These are phyloP conservation scores for Prunus mongolica DNA, from an alignment of 306 rosid genomes.

Conservation along the genomic window DNA sequence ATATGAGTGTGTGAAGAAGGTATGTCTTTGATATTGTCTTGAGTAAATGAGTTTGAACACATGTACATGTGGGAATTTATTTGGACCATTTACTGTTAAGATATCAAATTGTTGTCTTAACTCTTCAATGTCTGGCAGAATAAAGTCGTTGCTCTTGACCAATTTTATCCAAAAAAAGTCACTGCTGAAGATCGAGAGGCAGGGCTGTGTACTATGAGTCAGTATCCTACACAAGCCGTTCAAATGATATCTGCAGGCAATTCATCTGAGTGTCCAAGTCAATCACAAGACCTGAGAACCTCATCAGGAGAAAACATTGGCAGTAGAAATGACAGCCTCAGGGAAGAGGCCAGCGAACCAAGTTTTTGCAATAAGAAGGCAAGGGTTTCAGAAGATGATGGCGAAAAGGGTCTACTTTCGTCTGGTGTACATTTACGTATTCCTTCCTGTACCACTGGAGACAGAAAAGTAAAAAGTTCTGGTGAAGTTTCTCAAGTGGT, in stretches of 20 bases:
- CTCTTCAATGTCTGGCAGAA: constrained; percentile 45
- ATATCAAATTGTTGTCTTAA: constrained; percentile 3
- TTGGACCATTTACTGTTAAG: not conserved
- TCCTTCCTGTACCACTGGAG: constrained; percentile 39
- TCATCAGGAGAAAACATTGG: constrained; percentile 20
- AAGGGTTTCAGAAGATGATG: constrained; percentile 57
- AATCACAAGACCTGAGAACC: constrained; percentile 38
- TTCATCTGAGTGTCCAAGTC: constrained; percentile 56
- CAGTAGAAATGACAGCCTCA: constrained; percentile 29
- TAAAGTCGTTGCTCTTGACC: constrained; percentile 56
- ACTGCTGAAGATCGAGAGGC: constrained; percentile 77
- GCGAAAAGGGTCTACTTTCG: constrained; percentile 28
- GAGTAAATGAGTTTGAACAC: not conserved
- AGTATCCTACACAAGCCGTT: constrained; percentile 79
- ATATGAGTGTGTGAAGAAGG: constrained; percentile 92
- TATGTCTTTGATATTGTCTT: constrained; percentile 22
- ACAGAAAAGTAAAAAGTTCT: constrained; percentile 31
- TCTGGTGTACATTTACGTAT: constrained; percentile 27
- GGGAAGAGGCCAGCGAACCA: constrained; percentile 33
- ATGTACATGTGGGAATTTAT: constrained; percentile 4
- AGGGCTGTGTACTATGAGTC: constrained; percentile 66
- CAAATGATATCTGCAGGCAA: constrained; percentile 42
- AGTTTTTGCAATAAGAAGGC: constrained; percentile 58
- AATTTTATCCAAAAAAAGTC: constrained; percentile 70
- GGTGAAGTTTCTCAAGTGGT: constrained; percentile 40